Base-by-base conservation (phyloP, 768 basidiomycete genomes). In the Collybiopsis confluens region DNA sequence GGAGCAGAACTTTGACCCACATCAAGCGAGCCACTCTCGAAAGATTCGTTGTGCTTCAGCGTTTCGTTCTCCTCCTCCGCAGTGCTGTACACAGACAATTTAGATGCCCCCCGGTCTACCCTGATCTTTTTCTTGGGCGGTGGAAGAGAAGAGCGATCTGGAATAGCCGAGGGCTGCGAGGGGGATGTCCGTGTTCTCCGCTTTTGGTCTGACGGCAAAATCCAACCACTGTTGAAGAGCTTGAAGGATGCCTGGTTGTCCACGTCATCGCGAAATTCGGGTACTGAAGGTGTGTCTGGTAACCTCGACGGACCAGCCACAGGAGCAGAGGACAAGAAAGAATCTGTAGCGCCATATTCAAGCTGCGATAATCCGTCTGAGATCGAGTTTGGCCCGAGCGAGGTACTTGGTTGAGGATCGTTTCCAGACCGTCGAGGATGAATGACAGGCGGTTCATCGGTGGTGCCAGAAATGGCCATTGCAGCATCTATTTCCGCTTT, bases 201-300 rank as follows among this genome's bases (percentile, higher is more conserved):
- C 82, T 82, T 79, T 48, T 83, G 79, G 30, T 87, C 89, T 2
- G 82, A 73, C 21, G 91, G 89, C 13, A 95, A 69, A 7, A 96
- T 90, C 92, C 92, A 95, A 0, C 93, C 93, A 21, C 76, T 73
- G 55, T 97, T 86, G 70, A 96, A 96, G 70, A 86, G 68, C 63
- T 74, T 80, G 74, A 96, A 97, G 18, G 85, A 86, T 40, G 79
- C 79, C 52, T 81, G 78, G 40, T 79, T 77, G 63, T 87, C 88
- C 28, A 95, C 82, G 38, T 83, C 74, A n/a, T 83, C 78, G 2
- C 91, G 85, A 51, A 88, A 70, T 23, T 79, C 75, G 3, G 85
- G 79, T 2, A 75, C 63, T 1, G 74, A 73, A 13, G 73, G 58
- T 45, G 68, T 65, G 37, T 43, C 50, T 20, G 20, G 15, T 13